Evolutionary conservation across 2,329 filamentous ascomycete genomes (phyloP), one percentile per base, ranked within the genome.

Genomic region (Ceratocystis destructans): DNA sequence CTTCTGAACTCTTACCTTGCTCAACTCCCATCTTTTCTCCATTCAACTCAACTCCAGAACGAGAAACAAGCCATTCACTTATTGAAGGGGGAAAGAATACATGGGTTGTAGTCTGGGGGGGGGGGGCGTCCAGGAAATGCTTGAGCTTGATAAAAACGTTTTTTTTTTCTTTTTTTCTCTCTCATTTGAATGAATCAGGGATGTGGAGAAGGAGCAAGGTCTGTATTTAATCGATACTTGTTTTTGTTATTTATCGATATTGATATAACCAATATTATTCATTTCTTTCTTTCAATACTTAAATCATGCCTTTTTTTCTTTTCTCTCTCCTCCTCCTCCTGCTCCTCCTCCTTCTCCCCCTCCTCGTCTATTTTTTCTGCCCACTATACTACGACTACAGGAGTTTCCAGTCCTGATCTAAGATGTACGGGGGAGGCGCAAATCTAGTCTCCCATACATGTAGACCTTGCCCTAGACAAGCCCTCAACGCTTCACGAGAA

Each of bases 351-450:
- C 8, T 20, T 17, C 20, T 53, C 15, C 25, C 12, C 46, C 10
- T 50, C 15, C 15, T 25, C n/a, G n/a, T 22, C 25, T 25, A 22
- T 53, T 8, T 15, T 25, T 12, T 10, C 15, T 17, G 22, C 48
- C 20, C 22, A 53, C 48, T 53, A 50, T 25, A 50, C 48, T 22
- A 50, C 48, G 2, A 22, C n/a, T 12, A 7, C 22, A 53, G 48
- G 48, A 53, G 48, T 53, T 28, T 53, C 48, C 22, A 12, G 48
- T 28, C 22, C 48, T 53, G 48, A 53, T 53, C 48, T 53, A 53
- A 53, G 20, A 53, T 28, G 48, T 53, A 53, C 48, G 48, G 48
- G 48, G 48, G 48, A 53, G 48, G 48, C 48, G 48, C 48, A 53
- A 53, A 25, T 28, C 20, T 5, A 53, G 48, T 53, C 17, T 5